A percentile compares a stretch with the other conserved stretches of the same genome.
Conservation (phyloP, 2,329 filamentous ascomycete genomes). For the Exophiala sideris region DNA sequence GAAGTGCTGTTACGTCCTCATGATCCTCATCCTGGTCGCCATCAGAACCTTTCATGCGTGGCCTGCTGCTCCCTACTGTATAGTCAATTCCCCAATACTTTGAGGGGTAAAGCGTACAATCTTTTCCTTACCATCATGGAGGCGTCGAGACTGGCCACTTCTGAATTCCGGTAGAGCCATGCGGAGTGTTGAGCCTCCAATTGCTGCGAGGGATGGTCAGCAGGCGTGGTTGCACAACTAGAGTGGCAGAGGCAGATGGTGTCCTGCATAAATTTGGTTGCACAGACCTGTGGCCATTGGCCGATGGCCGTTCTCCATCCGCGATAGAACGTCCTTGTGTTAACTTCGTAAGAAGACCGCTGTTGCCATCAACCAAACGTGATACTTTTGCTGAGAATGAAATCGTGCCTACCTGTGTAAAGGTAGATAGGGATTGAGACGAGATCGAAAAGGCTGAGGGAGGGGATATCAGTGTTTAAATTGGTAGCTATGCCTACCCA, state of each 20-base stretch:
- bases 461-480: constrained; percentile 6
- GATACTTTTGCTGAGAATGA: background rate
- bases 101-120: background rate
- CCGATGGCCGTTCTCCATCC: background rate
- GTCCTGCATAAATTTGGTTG: constrained; percentile 14
- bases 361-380: background rate
- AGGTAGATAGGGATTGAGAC: background rate
- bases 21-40: background rate
- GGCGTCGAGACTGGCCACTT: background rate
- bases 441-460: background rate
- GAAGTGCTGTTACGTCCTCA: background rate
- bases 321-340: background rate
- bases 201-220: constrained; percentile 9
- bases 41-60: background rate
- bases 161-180: background rate
- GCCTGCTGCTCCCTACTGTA: too few relatives aligned
- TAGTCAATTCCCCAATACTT: background rate
- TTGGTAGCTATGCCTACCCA: background rate
- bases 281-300: constrained; percentile 14
- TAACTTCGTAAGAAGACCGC: background rate
- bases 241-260: background rate
- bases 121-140: background rate
- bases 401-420: background rate
- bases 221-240: constrained; percentile 6
- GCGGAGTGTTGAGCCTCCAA: background rate